Percentiles rank a stretch among this genome's conserved stretches.
Conservation (phyloP, 192 early-diverging fungal species). For the Podila minutissima region DNA sequence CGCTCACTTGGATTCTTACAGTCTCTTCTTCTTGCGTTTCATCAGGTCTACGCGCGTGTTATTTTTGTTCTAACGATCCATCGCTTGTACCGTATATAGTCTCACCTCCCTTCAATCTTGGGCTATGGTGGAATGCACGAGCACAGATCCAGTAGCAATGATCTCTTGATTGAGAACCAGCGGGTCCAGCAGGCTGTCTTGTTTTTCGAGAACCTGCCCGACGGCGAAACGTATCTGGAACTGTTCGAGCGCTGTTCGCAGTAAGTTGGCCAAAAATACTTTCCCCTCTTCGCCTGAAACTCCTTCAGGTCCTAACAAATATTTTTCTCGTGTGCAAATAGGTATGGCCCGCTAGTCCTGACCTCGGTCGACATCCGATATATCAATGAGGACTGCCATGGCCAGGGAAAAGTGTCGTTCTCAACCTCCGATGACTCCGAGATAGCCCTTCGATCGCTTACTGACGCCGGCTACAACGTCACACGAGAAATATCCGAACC, state of each 20-base stretch:
- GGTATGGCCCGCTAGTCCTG: constrained; percentile 32
- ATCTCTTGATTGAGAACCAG: constrained; percentile 34
- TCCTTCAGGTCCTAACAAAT: too few relatives aligned
- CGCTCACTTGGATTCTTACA: not conserved
- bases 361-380: constrained; percentile 41
- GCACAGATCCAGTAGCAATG: constrained; percentile 22
- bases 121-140: too few relatives aligned
- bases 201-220: constrained; percentile 27
- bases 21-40: not conserved
- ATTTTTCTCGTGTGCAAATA: not conserved
- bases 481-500: constrained; percentile 19
- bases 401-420: constrained; percentile 33
- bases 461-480: constrained; percentile 16
- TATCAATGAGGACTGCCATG: constrained; percentile 33
- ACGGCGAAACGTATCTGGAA: constrained; percentile 21
- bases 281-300: not conserved
- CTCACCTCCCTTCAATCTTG: too few relatives aligned
- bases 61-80: too few relatives aligned
- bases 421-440: constrained; percentile 19
- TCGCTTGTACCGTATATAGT: too few relatives aligned
- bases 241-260: constrained; percentile 33
- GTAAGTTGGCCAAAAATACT: constrained; percentile 11
- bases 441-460: constrained; percentile 2
- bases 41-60: too few relatives aligned
- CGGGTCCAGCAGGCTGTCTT: constrained; percentile 14